Evolutionary conservation across 1,284 basidiomycete species (phyloP).

Genomic region (Cerioporus squamosus): DNA sequence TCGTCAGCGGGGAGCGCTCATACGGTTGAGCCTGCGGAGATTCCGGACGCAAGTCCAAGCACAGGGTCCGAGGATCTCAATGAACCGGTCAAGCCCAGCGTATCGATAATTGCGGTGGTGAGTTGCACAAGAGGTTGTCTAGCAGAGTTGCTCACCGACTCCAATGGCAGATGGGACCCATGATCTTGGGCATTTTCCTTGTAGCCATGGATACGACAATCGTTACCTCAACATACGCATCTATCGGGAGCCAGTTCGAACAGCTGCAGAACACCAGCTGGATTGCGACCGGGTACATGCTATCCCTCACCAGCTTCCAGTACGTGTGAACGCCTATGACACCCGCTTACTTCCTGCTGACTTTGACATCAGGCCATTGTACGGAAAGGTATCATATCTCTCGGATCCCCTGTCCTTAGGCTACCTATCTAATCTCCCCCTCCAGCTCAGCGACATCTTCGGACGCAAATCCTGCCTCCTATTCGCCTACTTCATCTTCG

Average conservation of each 20-base stretch:
- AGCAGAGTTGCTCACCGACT: too few species aligned
- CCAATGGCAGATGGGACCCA: conserved; percentile 60
- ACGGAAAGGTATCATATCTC: conserved; percentile 51
- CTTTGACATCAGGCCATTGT: conserved; percentile 49
- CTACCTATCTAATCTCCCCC: not conserved
- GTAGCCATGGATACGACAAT: conserved; percentile 65
- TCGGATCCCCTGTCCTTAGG: too few species aligned
- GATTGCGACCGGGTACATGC: conserved; percentile 67
- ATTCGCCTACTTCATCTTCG: conserved; percentile 59
- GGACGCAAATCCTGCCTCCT: conserved; percentile 63
- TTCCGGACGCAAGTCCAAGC: too few species aligned
- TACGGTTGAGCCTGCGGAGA: too few species aligned
- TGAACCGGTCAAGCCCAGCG: conserved; percentile 13
- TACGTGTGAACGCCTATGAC: conserved; percentile 37
- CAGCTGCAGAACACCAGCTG: conserved; percentile 68
- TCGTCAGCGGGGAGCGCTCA: not conserved
- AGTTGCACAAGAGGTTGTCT: too few species aligned
- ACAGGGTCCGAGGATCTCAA: not conserved
- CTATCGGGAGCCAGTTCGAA: conserved; percentile 65
- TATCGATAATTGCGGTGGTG: conserved; percentile 24
- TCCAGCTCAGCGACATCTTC: conserved; percentile 61
- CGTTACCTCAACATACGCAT: conserved; percentile 61
- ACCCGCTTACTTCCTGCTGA: too few species aligned
- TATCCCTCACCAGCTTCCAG: conserved; percentile 67
- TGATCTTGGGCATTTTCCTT: conserved; percentile 62